Evolutionary conservation across 2,329 filamentous ascomycete genomes (phyloP), one percentile per base, ranked within the genome.

Genomic region (Huntiella moniliformis): DNA sequence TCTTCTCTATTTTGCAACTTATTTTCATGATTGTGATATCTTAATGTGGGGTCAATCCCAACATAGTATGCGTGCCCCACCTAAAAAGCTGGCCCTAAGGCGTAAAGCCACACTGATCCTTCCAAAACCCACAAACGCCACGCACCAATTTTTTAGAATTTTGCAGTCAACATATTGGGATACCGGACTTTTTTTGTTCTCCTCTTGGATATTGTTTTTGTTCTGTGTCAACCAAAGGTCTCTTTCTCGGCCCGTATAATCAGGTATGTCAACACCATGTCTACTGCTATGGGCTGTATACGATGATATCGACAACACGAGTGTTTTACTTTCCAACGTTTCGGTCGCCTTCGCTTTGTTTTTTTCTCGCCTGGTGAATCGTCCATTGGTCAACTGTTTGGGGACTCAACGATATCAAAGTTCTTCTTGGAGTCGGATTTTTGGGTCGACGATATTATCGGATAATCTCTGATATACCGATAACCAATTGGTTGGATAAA

Each of bases 161-260:
- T 47, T 39, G 46, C 15, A 17, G 18, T 37, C 39, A 45, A 49
- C 44, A 33, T 49, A 49, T 49, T 36, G 42, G 44, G 18, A 35
- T 42, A 33, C 13, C 37, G 34, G 33, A 22, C 18, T 38, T 45
- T 46, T 47, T 47, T 40, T 34, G 18, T 38, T 38, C n/a, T 35
- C 36, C 35, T 44, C 44, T 28, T 38, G 33, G 37, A 33, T 34
- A 49, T 46, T 36, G 41, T 36, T 44, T 45, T 46, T 44, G 22
- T 46, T 33, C 44, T 46, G 44, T 46, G 47, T 49, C 39, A 49
- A 51, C 38, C 46, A 45, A 44, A 47, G 38, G 47, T 49, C 44
- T 49, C 40, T 46, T 46, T 46, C 37, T 42, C 39, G 47, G 41
- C 44, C 44, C 47, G 44, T 39, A 46, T 35, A 49, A 47, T 38